Conservation (phyloP, 495 filamentous ascomycete genomes). For the Daldinia grandis region DNA sequence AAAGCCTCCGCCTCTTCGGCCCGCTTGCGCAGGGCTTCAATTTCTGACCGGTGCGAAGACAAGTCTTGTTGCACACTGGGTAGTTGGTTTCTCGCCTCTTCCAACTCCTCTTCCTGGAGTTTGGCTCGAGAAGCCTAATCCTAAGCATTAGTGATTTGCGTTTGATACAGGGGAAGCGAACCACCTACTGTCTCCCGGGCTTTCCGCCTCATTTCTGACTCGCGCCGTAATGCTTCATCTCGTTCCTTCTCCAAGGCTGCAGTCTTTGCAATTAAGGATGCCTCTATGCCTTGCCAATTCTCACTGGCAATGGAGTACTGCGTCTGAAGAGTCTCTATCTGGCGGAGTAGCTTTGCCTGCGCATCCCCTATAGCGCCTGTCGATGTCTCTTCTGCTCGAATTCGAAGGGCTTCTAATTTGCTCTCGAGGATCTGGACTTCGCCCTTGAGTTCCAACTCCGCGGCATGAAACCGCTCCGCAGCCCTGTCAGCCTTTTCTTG, state of each 20-base stretch:
- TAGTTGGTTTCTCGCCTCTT: constrained; percentile 70
- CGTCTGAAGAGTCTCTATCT: constrained; percentile 94
- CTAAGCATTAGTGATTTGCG: constrained; percentile 30
- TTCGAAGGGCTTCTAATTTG: constrained; percentile 87
- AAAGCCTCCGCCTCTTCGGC: constrained; percentile 72
- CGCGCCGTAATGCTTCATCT: constrained; percentile 83
- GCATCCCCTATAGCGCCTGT: constrained; percentile 82
- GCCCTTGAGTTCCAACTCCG: constrained; percentile 81
- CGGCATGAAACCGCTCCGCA: constrained; percentile 70
- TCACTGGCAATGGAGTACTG: constrained; percentile 94
- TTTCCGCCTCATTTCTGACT: constrained; percentile 85
- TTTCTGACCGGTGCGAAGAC: constrained; percentile 66
- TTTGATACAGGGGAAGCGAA: not conserved
- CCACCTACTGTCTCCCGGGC: constrained; percentile 79
- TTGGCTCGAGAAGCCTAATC: constrained; percentile 75
- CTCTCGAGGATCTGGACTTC: constrained; percentile 88
- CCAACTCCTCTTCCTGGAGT: constrained; percentile 83
- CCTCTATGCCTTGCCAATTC: constrained; percentile 97
- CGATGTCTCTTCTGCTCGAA: constrained; percentile 87
- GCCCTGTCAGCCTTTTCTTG: constrained; percentile 78
- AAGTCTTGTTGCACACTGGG: constrained; percentile 65
- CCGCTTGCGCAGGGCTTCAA: constrained; percentile 69
- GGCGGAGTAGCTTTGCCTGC: constrained; percentile 88
- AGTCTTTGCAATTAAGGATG: constrained; percentile 77
- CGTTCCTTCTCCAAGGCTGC: constrained; percentile 84